phyloP scores from a whole-genome alignment of 805 yeast species.

The Debaryomyces hansenii region DNA sequence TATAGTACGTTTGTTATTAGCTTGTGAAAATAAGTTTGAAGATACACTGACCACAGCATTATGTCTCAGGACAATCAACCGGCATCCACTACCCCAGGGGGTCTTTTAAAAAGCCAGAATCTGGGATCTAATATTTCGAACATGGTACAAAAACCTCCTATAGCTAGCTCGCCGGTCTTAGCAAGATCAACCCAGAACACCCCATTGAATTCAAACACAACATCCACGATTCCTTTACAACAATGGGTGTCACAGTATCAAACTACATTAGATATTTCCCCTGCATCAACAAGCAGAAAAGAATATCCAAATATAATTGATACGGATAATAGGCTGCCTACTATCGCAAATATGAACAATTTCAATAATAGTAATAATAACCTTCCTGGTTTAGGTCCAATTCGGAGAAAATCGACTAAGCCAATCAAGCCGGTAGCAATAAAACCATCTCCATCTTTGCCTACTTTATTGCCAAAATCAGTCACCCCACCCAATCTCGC shows the following conservation, averaged over 20 bases:
- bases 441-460: constrained; percentile 12
- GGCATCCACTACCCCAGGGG: neutral
- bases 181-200: neutral
- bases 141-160: neutral
- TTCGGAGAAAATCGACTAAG: constrained; percentile 3
- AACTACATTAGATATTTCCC: constrained; percentile 22
- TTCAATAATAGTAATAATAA: neutral
- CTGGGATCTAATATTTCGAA: neutral
- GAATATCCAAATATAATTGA: constrained; percentile 3
- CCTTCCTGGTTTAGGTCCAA: constrained; percentile 9
- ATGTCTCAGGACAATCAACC: neutral
- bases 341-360: constrained; percentile 5
- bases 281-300: constrained; percentile 3
- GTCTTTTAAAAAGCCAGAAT: neutral
- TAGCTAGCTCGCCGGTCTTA: neutral
- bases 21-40: neutral
- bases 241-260: constrained; percentile 32
- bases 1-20: too few relatives aligned
- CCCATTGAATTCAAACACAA: neutral
- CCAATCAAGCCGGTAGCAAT: constrained; percentile 7
- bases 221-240: constrained; percentile 5
- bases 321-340: neutral
- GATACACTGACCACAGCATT: too few relatives aligned
- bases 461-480: constrained; percentile 19
- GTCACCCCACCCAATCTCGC: neutral